Percentiles rank a stretch among this genome's conserved stretches.
These are phyloP conservation scores for Backusella luteola DNA, from an alignment of 192 early-diverging fungal species.

Conservation along the genomic window DNA sequence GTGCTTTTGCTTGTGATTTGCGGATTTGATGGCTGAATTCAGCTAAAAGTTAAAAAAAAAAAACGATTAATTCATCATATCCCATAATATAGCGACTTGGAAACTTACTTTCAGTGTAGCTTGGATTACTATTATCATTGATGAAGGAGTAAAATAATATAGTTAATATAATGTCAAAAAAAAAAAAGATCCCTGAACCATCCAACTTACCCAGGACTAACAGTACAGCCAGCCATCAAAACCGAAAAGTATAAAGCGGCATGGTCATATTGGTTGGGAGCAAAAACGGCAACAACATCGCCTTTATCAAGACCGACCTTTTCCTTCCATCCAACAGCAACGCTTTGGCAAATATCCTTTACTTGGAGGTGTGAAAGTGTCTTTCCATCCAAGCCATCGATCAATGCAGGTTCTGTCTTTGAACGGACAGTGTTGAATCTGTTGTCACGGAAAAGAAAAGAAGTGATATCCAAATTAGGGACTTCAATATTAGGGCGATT, in stretches of 20 bases:
- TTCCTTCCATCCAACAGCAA: constrained; percentile 51
- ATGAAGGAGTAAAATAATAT: background rate
- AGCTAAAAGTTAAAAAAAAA: constrained; percentile 1
- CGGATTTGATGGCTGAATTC: constrained; percentile 68
- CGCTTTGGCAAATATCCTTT: constrained; percentile 37
- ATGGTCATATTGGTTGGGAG: constrained; percentile 71
- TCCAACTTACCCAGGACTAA: constrained; percentile 56
- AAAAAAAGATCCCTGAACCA: background rate
- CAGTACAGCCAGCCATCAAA: constrained; percentile 63
- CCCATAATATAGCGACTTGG: background rate
- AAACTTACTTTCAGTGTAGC: constrained; percentile 4
- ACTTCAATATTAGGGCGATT: background rate
- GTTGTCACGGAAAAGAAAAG: background rate
- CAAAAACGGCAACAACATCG: constrained; percentile 65
- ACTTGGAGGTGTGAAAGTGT: constrained; percentile 48
- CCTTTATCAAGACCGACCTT: constrained; percentile 58
- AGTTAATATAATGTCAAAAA: background rate
- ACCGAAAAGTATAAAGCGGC: constrained; percentile 56
- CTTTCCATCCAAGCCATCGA: constrained; percentile 51
- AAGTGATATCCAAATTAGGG: background rate
- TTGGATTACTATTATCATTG: background rate
- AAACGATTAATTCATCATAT: background rate
- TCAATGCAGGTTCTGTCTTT: constrained; percentile 39
- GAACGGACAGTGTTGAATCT: background rate
- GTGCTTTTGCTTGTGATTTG: constrained; percentile 63